Conservation (phyloP, 1,139 yeast species). For the Arxiozyma heterogenica region DNA sequence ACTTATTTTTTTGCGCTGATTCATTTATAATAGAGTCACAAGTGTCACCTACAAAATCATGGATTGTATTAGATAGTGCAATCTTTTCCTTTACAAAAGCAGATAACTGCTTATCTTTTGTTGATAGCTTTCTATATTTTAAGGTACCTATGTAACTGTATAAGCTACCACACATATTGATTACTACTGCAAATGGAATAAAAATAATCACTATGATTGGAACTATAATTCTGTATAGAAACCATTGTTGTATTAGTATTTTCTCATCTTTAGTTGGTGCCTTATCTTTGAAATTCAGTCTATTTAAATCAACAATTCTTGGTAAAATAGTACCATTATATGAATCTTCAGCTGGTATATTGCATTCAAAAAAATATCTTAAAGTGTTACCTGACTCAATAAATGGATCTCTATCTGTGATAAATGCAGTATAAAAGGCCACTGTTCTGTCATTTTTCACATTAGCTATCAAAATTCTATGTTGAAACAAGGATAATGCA, state of each 20-base stretch:
- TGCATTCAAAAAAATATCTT: conserved; percentile 25
- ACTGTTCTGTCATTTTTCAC: conserved; percentile 65
- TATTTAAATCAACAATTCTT: conserved; percentile 45
- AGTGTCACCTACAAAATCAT: conserved; percentile 18
- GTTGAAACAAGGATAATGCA: conserved; percentile 51
- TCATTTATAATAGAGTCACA: conserved; percentile 17
- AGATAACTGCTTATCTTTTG: conserved; percentile 16
- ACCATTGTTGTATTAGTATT: conserved; percentile 5
- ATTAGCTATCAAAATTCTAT: conserved; percentile 59
- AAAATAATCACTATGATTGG: conserved; percentile 12
- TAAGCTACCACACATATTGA: conserved; percentile 26
- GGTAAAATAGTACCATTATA: conserved; percentile 32
- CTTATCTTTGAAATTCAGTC: conserved; percentile 23
- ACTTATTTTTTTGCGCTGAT: conserved; percentile 9
- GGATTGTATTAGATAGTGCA: conserved; percentile 18
- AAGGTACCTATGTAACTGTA: conserved; percentile 25
- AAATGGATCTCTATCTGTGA: conserved; percentile 42
- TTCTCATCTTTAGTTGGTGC: not conserved
- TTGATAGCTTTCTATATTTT: conserved; percentile 19
- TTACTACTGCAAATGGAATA: conserved; percentile 22
- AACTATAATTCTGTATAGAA: conserved; percentile 10
- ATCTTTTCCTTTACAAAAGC: conserved; percentile 14
- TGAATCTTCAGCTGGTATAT: conserved; percentile 20
- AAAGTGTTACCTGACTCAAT: conserved; percentile 30
- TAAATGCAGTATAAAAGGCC: conserved; percentile 45